Percentiles rank a stretch among this genome's conserved stretches.
phyloP scores from a whole-genome alignment of 345 rosid species.

The Boechera stricta region DNA sequence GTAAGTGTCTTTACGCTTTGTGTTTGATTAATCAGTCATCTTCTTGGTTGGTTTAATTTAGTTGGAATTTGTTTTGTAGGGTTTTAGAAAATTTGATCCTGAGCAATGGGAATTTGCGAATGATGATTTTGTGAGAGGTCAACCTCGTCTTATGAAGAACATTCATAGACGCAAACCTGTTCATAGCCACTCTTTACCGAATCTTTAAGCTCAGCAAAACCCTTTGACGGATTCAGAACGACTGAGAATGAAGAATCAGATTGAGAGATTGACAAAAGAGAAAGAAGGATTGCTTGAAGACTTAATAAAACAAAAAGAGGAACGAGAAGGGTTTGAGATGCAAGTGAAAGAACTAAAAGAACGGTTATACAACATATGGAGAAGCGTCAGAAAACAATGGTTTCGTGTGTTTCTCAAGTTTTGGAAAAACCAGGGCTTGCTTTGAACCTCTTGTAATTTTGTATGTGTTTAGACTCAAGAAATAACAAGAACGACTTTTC shows the following conservation, averaged over 20 bases:
- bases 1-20: slow-evolving; percentile 52
- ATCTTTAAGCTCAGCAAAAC: slow-evolving; percentile 60
- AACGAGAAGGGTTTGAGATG: slow-evolving; percentile 50
- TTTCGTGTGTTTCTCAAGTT: slow-evolving; percentile 56
- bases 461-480: too few relatives aligned
- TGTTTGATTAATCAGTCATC: background rate
- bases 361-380: slow-evolving; percentile 64
- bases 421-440: slow-evolving; percentile 77
- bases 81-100: slow-evolving; percentile 87
- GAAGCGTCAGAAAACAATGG: slow-evolving; percentile 63
- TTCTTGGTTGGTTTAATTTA: slow-evolving; percentile 2
- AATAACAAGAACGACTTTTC: too few relatives aligned
- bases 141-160: slow-evolving; percentile 79
- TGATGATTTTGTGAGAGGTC: slow-evolving; percentile 85
- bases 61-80: slow-evolving; percentile 50
- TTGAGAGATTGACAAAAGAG: slow-evolving; percentile 64
- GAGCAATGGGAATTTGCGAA: slow-evolving; percentile 98
- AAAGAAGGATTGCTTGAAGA: slow-evolving; percentile 60
- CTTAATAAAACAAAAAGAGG: slow-evolving; percentile 62
- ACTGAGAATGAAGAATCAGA: slow-evolving; percentile 58
- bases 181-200: slow-evolving; percentile 85
- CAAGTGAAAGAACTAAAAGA: slow-evolving; percentile 68
- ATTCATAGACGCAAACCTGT: slow-evolving; percentile 92
- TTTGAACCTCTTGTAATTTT: slow-evolving; percentile 58
- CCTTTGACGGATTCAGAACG: slow-evolving; percentile 67